Percentiles rank a stretch among this genome's conserved stretches.
Evolutionary conservation across 495 filamentous ascomycete genomes (phyloP).

Genomic region (Pseudevernia furfuracea): DNA sequence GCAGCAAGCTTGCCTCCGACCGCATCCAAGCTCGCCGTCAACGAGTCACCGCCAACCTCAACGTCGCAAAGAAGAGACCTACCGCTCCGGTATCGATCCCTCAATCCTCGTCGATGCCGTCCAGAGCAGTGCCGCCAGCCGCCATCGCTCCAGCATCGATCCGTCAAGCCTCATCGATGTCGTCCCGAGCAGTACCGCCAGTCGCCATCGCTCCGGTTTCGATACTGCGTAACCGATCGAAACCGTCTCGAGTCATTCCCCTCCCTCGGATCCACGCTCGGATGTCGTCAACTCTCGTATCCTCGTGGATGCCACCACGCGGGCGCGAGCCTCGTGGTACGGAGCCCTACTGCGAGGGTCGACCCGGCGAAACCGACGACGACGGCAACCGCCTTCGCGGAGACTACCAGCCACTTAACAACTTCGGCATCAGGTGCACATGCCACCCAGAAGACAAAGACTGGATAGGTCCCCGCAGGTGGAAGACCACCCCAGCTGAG

Average conservation of each 20-base stretch:
- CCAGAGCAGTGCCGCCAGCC: background rate
- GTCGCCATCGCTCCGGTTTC: background rate
- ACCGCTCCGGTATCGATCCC: slow-evolving; percentile 4
- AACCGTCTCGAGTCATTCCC: background rate
- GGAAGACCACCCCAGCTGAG: slow-evolving; percentile 9
- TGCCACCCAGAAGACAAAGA: background rate
- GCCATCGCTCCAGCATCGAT: background rate
- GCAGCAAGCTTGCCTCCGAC: background rate
- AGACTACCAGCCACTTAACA: background rate
- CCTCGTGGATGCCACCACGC: background rate
- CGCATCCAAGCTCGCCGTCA: slow-evolving; percentile 12
- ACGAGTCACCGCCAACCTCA: slow-evolving; percentile 3
- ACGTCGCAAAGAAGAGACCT: slow-evolving; percentile 5
- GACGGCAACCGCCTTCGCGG: background rate
- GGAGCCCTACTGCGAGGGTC: background rate
- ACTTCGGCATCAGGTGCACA: background rate
- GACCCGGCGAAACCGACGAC: background rate
- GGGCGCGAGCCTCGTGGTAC: background rate
- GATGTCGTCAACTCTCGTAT: background rate
- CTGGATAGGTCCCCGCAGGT: background rate
- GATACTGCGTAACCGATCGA: no score
- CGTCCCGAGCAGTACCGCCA: background rate
- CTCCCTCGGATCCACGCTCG: background rate
- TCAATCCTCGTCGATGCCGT: slow-evolving; percentile 1
- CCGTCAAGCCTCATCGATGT: background rate